Evolutionary conservation across 176 grass and related monocot species (phyloP).

Genomic region (Thalia dealbata): DNA sequence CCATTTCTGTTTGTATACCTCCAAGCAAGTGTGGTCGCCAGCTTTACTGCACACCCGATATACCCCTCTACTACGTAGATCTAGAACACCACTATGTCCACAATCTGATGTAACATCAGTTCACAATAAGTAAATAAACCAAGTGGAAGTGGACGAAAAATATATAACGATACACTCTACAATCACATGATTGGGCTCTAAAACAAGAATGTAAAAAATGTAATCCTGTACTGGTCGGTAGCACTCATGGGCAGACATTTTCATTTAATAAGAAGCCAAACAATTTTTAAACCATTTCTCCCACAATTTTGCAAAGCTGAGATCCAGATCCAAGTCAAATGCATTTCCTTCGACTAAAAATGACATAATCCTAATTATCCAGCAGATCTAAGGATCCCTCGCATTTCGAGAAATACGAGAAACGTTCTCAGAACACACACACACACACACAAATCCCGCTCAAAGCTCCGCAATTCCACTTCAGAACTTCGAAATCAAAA

Average conservation of each 20-base stretch:
- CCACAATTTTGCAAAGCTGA: background rate
- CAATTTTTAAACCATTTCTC: background rate
- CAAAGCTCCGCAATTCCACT: background rate
- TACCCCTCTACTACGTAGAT: conserved; percentile 2
- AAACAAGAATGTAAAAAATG: background rate
- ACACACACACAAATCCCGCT: background rate
- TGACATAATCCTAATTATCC: background rate
- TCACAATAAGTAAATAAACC: background rate
- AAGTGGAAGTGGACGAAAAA: background rate
- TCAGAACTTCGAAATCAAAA: background rate
- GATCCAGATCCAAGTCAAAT: conserved; percentile 2
- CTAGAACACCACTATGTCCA: background rate
- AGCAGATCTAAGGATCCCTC: conserved; percentile 1
- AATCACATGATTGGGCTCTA: background rate
- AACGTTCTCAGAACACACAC: no score
- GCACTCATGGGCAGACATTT: background rate
- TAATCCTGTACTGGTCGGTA: background rate
- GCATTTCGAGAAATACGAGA: background rate
- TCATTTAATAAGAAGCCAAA: background rate
- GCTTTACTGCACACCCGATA: conserved; percentile 11
- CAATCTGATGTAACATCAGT: background rate
- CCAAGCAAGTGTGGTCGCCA: conserved; percentile 82
- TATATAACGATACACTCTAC: background rate
- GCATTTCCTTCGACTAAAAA: background rate
- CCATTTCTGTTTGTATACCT: conserved; percentile 69